These are phyloP conservation scores for Clavispora carvajalis DNA, from an alignment of 805 yeast genomes.

Conservation along the genomic window DNA sequence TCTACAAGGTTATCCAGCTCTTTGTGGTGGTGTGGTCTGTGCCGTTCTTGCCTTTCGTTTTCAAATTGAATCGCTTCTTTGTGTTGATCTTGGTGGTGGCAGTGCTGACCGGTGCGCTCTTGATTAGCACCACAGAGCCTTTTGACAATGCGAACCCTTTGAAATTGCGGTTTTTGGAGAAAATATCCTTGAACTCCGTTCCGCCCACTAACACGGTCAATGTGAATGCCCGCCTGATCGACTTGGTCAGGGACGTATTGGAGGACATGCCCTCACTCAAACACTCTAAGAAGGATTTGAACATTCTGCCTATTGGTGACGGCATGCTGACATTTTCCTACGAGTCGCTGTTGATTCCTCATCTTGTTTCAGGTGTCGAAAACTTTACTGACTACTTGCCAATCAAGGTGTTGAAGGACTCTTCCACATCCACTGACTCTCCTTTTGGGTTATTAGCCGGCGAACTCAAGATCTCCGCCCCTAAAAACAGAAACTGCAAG, in stretches of 20 bases:
- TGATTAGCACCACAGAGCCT: constrained; percentile 45
- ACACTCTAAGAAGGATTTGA: constrained; percentile 17
- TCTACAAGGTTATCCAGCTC: constrained; percentile 23
- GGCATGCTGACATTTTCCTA: constrained; percentile 55
- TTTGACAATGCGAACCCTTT: constrained; percentile 60
- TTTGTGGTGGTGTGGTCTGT: constrained; percentile 29
- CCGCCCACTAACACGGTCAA: constrained; percentile 33
- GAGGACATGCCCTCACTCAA: constrained; percentile 63
- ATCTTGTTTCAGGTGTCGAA: constrained; percentile 25
- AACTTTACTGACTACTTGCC: constrained; percentile 41
- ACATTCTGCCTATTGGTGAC: constrained; percentile 33
- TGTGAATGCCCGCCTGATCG: constrained; percentile 48
- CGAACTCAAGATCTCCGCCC: constrained; percentile 51
- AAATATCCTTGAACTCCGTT: constrained; percentile 41
- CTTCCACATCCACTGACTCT: constrained; percentile 37
- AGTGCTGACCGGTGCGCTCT: constrained; percentile 26
- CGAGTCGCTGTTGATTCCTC: constrained; percentile 44
- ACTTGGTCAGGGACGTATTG: constrained; percentile 40
- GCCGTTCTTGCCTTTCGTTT: constrained; percentile 64
- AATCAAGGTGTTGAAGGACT: constrained; percentile 47
- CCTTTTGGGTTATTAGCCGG: constrained; percentile 66
- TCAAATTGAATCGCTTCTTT: constrained; percentile 55
- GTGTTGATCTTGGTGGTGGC: constrained; percentile 35
- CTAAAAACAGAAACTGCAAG: constrained; percentile 60
- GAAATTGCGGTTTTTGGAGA: constrained; percentile 67